Evolutionary conservation across 805 yeast genomes (phyloP), one percentile per base, ranked within the genome.

Genomic region (Kregervanrija pseudodelftensis): DNA sequence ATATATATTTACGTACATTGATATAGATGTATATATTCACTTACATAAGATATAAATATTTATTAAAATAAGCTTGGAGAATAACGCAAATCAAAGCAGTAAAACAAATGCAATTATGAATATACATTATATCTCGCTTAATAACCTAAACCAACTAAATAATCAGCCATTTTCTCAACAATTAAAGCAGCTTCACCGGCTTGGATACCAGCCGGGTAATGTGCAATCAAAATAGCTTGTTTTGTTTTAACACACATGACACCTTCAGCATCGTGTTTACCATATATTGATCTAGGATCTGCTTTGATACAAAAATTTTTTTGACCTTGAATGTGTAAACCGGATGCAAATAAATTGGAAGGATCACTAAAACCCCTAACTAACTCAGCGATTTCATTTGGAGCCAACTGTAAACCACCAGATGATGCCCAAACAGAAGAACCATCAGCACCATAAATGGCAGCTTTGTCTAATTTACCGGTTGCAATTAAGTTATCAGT

Each of bases 121-220:
- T 22, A 22, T 22, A 22, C 28, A 22, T 7, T 4, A 22, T 22
- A 5, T 5, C n/a, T 31, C 10, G 33, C 12, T 59, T 74, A 91
- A 67, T 86, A 90, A 47, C 88, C 85, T 44, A 85, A 91, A 58
- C 88, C 73, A 63, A 91, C 88, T 68, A 93, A 76, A 62, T 93
- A 90, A 64, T 93, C 98, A 39, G 95, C 98, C 71, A 93, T 76
- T 61, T 88, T 91, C 67, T 93, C 99, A 46, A 91, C 96, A 51
- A 90, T 85, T 59, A 84, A 79, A 48, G 97, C 85, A 43, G 98
- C 98, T 63, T 87, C 96, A 56, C 95, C 96, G 31, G 98, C 87
- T 65, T 82, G 91, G 39, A 86, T 84, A 45, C 90, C 90, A 11
- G 85, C 78, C 12, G 95, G 93, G 63, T 93, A 93, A 66, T 93